Evolutionary conservation across 2,329 filamentous ascomycete genomes (phyloP).

Genomic region (Penicillium janthinellum): DNA sequence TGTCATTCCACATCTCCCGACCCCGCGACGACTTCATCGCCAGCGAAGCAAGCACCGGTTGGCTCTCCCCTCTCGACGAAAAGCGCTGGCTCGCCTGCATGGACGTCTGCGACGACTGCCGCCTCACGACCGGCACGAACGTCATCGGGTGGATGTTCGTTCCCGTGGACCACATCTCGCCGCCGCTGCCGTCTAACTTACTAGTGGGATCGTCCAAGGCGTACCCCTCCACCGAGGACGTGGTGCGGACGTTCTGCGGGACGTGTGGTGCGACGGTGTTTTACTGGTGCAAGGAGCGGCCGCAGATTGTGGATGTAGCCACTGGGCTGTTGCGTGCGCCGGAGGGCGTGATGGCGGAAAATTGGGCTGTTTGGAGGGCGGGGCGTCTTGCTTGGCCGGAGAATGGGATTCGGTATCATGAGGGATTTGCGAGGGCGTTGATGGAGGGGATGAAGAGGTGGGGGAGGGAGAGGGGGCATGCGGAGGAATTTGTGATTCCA

Average conservation of each 20-base stretch:
- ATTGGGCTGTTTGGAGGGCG: slow-evolving; percentile 48
- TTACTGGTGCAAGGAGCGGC: slow-evolving; percentile 40
- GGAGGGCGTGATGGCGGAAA: slow-evolving; percentile 44
- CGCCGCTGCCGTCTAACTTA: slow-evolving; percentile 21
- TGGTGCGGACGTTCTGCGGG: slow-evolving; percentile 48
- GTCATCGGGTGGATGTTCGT: slow-evolving; percentile 49
- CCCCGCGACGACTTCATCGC: slow-evolving; percentile 35
- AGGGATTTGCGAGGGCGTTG: slow-evolving; percentile 19
- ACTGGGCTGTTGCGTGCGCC: slow-evolving; percentile 44
- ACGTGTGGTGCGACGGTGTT: slow-evolving; percentile 50
- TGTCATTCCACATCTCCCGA: slow-evolving; percentile 45
- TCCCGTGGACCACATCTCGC: slow-evolving; percentile 36
- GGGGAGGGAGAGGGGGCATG: slow-evolving; percentile 19
- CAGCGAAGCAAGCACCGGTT: slow-evolving; percentile 25
- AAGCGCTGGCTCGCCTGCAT: slow-evolving; percentile 30
- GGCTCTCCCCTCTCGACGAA: slow-evolving; percentile 20
- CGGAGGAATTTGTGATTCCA: slow-evolving; percentile 16
- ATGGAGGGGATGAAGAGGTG: slow-evolving; percentile 24
- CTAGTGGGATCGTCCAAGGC: slow-evolving; percentile 43
- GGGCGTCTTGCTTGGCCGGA: slow-evolving; percentile 27
- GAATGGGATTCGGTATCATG: slow-evolving; percentile 26
- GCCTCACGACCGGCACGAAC: slow-evolving; percentile 43
- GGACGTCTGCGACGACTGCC: slow-evolving; percentile 42
- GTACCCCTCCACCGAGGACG: slow-evolving; percentile 41
- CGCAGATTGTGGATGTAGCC: slow-evolving; percentile 44